Conservation (phyloP, 2,329 filamentous ascomycete species). For the Cytospora leucostoma region DNA sequence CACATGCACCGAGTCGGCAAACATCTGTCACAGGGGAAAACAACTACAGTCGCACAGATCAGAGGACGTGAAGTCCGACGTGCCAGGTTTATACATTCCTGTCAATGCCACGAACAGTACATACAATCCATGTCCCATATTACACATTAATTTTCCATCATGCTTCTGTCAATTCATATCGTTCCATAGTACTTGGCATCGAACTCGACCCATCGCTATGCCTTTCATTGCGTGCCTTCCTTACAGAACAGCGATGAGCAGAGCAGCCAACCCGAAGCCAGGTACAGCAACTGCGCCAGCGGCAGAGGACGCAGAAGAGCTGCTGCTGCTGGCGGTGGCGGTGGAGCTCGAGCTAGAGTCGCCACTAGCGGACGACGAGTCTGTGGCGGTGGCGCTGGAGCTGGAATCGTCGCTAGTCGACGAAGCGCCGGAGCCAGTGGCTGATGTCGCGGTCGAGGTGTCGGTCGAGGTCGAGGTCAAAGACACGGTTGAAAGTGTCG, state of each 20-base stretch:
- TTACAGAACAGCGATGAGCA: conserved; percentile 14
- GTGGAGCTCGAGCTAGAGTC: not conserved
- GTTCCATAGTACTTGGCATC: not conserved
- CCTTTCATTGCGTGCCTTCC: not conserved
- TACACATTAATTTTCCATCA: not conserved
- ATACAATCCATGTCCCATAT: not conserved
- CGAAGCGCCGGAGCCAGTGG: too few relatives aligned
- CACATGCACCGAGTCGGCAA: not conserved
- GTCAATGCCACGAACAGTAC: not conserved
- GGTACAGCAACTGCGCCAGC: conserved; percentile 9
- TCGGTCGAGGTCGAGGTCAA: not conserved
- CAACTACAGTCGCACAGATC: too few relatives aligned
- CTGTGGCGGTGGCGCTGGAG: too few relatives aligned
- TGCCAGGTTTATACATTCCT: not conserved
- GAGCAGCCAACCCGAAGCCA: conserved; percentile 10
- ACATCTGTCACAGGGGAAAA: not conserved
- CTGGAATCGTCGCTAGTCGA: too few relatives aligned
- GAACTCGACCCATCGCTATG: not conserved
- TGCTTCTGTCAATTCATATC: not conserved
- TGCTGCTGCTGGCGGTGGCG: conserved; percentile 8
- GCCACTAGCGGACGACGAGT: too few relatives aligned
- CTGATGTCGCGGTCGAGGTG: not conserved
- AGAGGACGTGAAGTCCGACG: too few relatives aligned
- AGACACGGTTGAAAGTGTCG: not conserved
- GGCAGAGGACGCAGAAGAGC: conserved; percentile 8